Conservation (phyloP, 192 early-diverging fungal genomes). For the Gamsiella multidivaricata region DNA sequence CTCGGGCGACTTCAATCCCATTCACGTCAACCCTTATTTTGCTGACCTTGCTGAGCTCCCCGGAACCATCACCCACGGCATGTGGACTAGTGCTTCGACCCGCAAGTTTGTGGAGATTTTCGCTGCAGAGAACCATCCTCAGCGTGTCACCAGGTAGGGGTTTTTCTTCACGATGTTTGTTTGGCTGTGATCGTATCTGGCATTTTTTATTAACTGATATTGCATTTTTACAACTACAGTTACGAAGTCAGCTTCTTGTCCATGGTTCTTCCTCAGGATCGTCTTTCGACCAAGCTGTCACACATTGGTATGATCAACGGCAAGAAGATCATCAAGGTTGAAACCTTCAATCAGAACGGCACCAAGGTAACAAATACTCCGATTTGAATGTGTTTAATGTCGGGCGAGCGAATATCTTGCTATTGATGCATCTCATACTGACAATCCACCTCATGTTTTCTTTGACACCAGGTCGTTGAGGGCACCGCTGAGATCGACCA, state of each 20-base stretch:
- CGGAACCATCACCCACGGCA: slow-evolving; percentile 96
- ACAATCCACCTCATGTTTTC: too few species aligned
- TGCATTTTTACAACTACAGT: slow-evolving; percentile 1
- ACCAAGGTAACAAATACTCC: slow-evolving; percentile 55
- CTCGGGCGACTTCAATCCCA: slow-evolving; percentile 94
- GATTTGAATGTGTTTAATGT: neutral
- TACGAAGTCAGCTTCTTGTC: slow-evolving; percentile 91
- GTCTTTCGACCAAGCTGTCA: slow-evolving; percentile 87
- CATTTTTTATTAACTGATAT: neutral
- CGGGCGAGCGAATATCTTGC: too few species aligned
- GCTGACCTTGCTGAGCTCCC: slow-evolving; percentile 89
- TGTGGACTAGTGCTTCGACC: slow-evolving; percentile 96
- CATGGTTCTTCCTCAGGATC: slow-evolving; percentile 94
- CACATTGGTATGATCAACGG: slow-evolving; percentile 98
- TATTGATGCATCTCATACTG: too few species aligned
- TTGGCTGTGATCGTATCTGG: neutral
- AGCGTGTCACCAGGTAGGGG: slow-evolving; percentile 76
- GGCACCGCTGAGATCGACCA: slow-evolving; percentile 96
- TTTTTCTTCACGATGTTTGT: neutral
- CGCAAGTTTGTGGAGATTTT: slow-evolving; percentile 96
- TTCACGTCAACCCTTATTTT: slow-evolving; percentile 97
- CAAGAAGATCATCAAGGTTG: slow-evolving; percentile 92
- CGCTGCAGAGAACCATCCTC: slow-evolving; percentile 92
- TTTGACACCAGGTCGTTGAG: slow-evolving; percentile 78
- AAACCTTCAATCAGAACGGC: slow-evolving; percentile 88